Evolutionary conservation across 441 rosid genomes (phyloP).

Genomic region (Adansonia rubrostipa): DNA sequence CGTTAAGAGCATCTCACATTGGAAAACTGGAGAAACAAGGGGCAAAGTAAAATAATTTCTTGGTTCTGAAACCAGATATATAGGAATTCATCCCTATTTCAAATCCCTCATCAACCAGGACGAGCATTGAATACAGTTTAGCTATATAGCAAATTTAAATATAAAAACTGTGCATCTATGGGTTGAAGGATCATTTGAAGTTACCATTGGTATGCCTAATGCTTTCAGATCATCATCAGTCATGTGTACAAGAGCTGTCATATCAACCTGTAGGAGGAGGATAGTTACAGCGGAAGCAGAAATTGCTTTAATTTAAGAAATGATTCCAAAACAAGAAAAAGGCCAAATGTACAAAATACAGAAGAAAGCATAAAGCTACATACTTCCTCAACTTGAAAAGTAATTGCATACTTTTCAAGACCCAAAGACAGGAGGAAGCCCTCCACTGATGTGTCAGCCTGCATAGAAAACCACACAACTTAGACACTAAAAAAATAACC

Average conservation of each 20-base stretch:
- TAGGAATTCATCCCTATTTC: not conserved
- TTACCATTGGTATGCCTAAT: conserved; percentile 36
- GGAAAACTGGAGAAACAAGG: not conserved
- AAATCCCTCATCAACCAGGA: not conserved
- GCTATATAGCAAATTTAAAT: not conserved
- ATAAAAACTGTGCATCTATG: conserved; percentile 10
- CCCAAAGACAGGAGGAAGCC: conserved; percentile 84
- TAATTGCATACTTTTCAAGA: conserved; percentile 83
- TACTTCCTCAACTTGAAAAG: conserved; percentile 98
- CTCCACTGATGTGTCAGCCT: conserved; percentile 76
- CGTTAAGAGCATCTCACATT: not conserved
- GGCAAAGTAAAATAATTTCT: not conserved
- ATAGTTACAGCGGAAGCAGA: conserved; percentile 19
- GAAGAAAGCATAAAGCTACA: conserved; percentile 25
- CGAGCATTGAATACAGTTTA: not conserved
- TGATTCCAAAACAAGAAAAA: conserved; percentile 19
- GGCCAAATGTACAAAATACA: conserved; percentile 1
- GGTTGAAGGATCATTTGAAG: conserved; percentile 21
- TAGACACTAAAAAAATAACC: conserved; percentile 27
- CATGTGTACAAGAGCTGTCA: conserved; percentile 96
- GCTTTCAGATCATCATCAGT: conserved; percentile 40
- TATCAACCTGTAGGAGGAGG: conserved; percentile 71
- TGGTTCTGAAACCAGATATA: not conserved
- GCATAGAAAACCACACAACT: conserved; percentile 42
- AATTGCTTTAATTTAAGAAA: conserved; percentile 21